Base-by-base conservation (phyloP, 2,329 filamentous ascomycete species). In the Tricladium varicosporioides region DNA sequence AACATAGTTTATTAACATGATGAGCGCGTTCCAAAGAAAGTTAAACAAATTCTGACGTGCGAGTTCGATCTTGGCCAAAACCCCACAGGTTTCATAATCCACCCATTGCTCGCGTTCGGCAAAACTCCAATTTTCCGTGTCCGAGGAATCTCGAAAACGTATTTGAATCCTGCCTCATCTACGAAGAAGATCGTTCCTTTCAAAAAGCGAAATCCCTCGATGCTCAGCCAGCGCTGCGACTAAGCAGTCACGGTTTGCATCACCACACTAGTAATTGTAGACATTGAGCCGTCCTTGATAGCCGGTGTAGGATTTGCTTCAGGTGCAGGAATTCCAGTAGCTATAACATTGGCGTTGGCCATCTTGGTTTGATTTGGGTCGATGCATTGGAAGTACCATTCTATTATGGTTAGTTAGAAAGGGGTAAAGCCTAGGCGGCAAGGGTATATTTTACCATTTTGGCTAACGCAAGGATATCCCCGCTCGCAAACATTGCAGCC, bases 401-500 rank as follows among this genome's bases (percentile, higher is more conserved):
- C 54, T 57, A 33, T 9, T 13, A 40, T 27, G 22, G 32, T 5
- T 9, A 4, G 16, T 58, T 46, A 51, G 27, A 22, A 47, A n/a
- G 9, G 1, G 18, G 15, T 16, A n/a, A 15, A 7, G 7, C 7
- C 22, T 7, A 4, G 22, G 22, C 4, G 7, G 7, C 22, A 27
- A 7, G 22, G 22, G n/a, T n/a, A 27, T 27, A 27, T 7, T 48
- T 48, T 50, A 60, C 58, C 33, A 22, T 60, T 60, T 31, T 48
- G 27, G 36, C 42, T 54, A 7, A 42, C 27, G 50, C 60, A 62
- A 11, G 40, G 47, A 2, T 51, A 43, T 10, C 50, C 52, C 1
- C 48, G n/a, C 7, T 44, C 51, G 36, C 60, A 62, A 18, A 18
- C 44, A 13, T 55, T 62, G 32, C 58, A 62, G 19, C 60, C 60